Conservation (phyloP, 805 yeast genomes). For the Zygosaccharomyces bisporus region DNA sequence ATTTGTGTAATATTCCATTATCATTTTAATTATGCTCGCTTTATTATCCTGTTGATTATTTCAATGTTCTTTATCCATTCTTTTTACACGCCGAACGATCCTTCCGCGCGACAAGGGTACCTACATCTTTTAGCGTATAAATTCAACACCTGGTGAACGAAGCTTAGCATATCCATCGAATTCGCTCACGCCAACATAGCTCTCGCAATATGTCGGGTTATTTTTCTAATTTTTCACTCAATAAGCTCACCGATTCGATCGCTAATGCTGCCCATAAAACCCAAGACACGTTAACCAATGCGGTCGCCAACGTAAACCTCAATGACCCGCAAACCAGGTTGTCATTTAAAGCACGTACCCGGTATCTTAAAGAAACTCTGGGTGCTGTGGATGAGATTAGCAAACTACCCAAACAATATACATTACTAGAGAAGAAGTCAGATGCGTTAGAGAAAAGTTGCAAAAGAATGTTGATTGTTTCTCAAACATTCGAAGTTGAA, state of each 20-base stretch:
- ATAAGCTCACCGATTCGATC: conserved; percentile 31
- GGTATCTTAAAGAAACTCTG: conserved; percentile 52
- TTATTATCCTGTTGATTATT: background rate
- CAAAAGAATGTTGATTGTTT: conserved; percentile 47
- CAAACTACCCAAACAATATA: conserved; percentile 71
- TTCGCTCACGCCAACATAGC: no score
- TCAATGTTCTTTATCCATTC: background rate
- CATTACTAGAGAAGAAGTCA: conserved; percentile 60
- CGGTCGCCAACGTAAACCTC: conserved; percentile 26
- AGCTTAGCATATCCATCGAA: no score
- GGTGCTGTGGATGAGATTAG: conserved; percentile 64
- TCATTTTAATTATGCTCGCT: background rate
- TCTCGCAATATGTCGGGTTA: conserved; percentile 12
- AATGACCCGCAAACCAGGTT: conserved; percentile 34
- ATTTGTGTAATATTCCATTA: background rate
- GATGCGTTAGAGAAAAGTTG: conserved; percentile 61
- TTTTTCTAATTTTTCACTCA: conserved; percentile 28
- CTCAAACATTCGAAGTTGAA: conserved; percentile 66
- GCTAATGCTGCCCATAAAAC: conserved; percentile 33
- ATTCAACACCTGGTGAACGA: background rate
- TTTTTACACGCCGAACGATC: no score
- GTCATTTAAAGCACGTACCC: conserved; percentile 29
- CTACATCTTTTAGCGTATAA: background rate
- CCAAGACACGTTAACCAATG: conserved; percentile 30
- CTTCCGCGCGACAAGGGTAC: background rate